Evolutionary conservation across 176 grass and related monocot species (phyloP), one percentile per base, ranked within the genome.

Genomic region (Cenchrus purpureus): DNA sequence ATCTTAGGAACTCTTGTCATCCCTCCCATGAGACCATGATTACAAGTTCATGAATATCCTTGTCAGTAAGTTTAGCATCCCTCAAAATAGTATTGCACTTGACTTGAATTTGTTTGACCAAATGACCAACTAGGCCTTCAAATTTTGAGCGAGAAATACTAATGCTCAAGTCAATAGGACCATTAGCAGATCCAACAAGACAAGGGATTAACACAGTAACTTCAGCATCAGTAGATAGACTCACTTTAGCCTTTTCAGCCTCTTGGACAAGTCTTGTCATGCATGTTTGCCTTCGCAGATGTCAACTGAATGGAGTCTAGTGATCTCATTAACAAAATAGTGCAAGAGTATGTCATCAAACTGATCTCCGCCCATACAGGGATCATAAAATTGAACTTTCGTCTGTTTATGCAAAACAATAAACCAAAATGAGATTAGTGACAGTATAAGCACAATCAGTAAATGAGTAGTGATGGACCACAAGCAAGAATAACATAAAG

Each of bases 261-360:
- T 0, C 56, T 74, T 64, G 25, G 6, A 9, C 45, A 53, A 83
- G 56, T 0, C 1, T 51, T 7, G 0, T 7, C 81, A 83, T 51
- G 45, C 70, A 83, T 64, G n/a, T 34, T 64, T 83, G 50, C 74
- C 58, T 74, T 11, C 70, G 34, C 44, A 15, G 9, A 74, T 53
- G 28, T 74, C 81, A 0, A 74, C 44, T 15, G 16, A 42, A 25
- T 74, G 25, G 53, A 20, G 4, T 3, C 13, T 4, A 0, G 1
- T 40, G 1, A 83, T 53, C 25, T 74, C 43, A 0, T 1, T 7
- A 40, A 83, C 70, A 14, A 73, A 74, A 15, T 74, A 20, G 1
- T 83, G 56, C 15, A 83, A 1, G 9, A 83, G 81, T 64, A 83
- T 65, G 49, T 83, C 5, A 19, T 83, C 81, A 74, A 83, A 83